Evolutionary conservation across 2,329 filamentous ascomycete species (phyloP).

Genomic region (Sclerotinia trifoliorum): DNA sequence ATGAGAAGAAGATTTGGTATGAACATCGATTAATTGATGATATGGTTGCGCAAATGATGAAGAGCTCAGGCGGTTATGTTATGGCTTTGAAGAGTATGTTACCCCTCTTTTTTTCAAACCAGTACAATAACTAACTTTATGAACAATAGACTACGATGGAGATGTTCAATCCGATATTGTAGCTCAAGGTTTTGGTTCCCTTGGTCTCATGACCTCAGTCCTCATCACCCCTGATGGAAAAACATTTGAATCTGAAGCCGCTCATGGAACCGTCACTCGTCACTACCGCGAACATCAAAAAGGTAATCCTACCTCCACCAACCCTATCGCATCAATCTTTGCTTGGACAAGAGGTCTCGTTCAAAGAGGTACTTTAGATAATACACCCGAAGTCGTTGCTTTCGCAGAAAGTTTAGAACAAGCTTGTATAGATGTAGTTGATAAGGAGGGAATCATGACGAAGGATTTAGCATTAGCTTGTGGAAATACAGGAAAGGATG

Average conservation of each 20-base stretch:
- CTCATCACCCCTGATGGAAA: conserved; percentile 95
- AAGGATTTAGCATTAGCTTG: conserved; percentile 97
- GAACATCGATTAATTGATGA: conserved; percentile 99
- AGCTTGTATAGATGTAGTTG: conserved; percentile 91
- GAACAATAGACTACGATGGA: conserved; percentile 82
- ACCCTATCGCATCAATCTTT: conserved; percentile 98
- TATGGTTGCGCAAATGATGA: conserved; percentile 99
- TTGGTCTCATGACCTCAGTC: conserved; percentile 97
- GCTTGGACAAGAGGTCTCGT: conserved; percentile 95
- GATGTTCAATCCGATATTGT: conserved; percentile 99
- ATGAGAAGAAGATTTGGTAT: conserved; percentile 94
- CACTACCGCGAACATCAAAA: conserved; percentile 99
- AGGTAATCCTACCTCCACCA: conserved; percentile 93
- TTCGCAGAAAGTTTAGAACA: conserved; percentile 91
- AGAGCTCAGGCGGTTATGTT: conserved; percentile 92
- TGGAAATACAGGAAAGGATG: conserved; percentile 78
- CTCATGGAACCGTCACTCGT: conserved; percentile 95
- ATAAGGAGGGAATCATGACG: conserved; percentile 95
- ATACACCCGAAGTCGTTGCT: conserved; percentile 84
- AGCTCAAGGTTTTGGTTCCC: conserved; percentile 95
- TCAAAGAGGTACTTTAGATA: conserved; percentile 90
- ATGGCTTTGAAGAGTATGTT: conserved; percentile 95
- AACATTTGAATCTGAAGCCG: conserved; percentile 96
- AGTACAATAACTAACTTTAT: conserved; percentile 18
- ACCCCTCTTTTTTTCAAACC: background rate